Conservation (phyloP, 768 basidiomycete genomes). For the Saitozyma sp. region DNA sequence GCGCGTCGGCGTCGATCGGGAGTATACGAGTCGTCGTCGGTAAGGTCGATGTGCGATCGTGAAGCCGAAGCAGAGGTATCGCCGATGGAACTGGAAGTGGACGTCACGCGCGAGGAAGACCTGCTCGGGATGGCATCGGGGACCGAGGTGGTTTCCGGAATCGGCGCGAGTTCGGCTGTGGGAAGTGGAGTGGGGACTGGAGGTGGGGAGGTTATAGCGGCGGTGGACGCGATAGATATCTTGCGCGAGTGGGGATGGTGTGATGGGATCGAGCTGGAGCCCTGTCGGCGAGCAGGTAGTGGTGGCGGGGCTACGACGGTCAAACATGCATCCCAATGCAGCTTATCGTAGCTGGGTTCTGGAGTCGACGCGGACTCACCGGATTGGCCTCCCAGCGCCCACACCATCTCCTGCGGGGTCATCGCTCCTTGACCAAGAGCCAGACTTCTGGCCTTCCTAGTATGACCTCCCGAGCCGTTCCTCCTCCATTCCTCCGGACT, state of each 20-base stretch:
- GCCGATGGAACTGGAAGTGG: background rate
- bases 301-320: slow-evolving; percentile 29
- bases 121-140: background rate
- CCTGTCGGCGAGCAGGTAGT: slow-evolving; percentile 28
- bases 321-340: too few relatives aligned
- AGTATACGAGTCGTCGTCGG: slow-evolving; percentile 7
- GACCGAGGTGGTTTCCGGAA: slow-evolving; percentile 11
- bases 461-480: slow-evolving; percentile 22
- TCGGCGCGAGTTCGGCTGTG: slow-evolving; percentile 7
- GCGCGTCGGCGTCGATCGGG: slow-evolving; percentile 11
- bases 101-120: slow-evolving; percentile 3
- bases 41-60: slow-evolving; percentile 1
- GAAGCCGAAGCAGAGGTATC: slow-evolving; percentile 8
- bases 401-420: slow-evolving; percentile 49
- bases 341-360: too few relatives aligned
- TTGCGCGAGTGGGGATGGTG: slow-evolving; percentile 53
- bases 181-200: background rate
- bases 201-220: slow-evolving; percentile 9
- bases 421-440: slow-evolving; percentile 37
- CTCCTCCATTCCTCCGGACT: slow-evolving; percentile 36
- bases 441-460: slow-evolving; percentile 30
- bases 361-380: slow-evolving; percentile 2
- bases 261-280: slow-evolving; percentile 25
- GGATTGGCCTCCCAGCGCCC: slow-evolving; percentile 39
- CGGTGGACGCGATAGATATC: slow-evolving; percentile 28